A percentile compares a stretch with the other conserved stretches of the same genome.
These are phyloP conservation scores for Allodekkera sacchari DNA, from an alignment of 805 yeast genomes.

Conservation along the genomic window DNA sequence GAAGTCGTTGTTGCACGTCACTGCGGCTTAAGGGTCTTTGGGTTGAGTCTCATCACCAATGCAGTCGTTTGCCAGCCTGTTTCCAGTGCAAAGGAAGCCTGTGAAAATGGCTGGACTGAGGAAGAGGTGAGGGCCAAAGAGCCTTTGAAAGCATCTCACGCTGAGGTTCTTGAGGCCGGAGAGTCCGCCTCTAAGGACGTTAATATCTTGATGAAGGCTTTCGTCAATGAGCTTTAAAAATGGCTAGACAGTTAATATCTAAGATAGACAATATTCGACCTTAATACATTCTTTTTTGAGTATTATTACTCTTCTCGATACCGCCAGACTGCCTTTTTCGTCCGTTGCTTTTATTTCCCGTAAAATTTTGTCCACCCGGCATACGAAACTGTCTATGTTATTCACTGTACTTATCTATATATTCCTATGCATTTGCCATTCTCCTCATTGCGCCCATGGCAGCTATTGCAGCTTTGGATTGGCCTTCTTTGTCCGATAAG, in stretches of 20 bases:
- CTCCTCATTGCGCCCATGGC: neutral
- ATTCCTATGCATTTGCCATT: too few relatives aligned
- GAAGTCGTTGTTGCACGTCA: conserved; percentile 93
- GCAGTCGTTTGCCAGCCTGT: conserved; percentile 66
- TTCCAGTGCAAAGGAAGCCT: conserved; percentile 50
- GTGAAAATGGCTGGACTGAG: conserved; percentile 12
- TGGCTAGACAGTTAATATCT: too few relatives aligned
- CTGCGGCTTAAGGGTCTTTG: conserved; percentile 72
- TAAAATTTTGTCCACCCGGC: too few relatives aligned
- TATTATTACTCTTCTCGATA: too few relatives aligned
- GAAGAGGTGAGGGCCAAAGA: conserved; percentile 34
- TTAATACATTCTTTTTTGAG: too few relatives aligned
- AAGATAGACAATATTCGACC: too few relatives aligned
- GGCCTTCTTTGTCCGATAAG: neutral
- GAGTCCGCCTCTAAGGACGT: conserved; percentile 76
- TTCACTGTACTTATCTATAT: too few relatives aligned
- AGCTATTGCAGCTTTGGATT: neutral
- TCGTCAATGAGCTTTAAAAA: conserved; percentile 30
- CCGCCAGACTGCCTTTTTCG: too few relatives aligned
- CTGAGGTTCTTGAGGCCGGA: conserved; percentile 84
- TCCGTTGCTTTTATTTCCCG: too few relatives aligned
- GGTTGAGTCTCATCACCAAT: conserved; percentile 81
- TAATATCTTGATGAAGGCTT: conserved; percentile 55
- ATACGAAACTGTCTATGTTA: too few relatives aligned
- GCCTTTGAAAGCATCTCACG: conserved; percentile 80